These are phyloP conservation scores for Sphagnum magellanicum DNA, from an alignment of 228 moss, liverwort and hornwort species.

Conservation along the genomic window DNA sequence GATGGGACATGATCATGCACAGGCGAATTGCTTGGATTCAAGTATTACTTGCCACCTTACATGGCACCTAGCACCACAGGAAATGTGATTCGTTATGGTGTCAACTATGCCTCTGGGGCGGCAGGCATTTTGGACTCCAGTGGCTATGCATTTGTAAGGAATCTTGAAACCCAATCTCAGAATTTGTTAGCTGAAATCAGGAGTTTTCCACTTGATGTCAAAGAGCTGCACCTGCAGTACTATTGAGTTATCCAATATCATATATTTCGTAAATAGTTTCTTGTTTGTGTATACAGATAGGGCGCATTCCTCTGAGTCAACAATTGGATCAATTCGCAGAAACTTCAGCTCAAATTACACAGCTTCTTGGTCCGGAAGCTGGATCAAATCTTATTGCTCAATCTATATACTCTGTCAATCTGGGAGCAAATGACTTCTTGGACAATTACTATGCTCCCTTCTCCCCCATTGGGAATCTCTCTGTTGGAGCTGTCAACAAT, in stretches of 20 bases:
- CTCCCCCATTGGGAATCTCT: slow-evolving; percentile 28
- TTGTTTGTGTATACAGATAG: slow-evolving; percentile 11
- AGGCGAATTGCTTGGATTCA: slow-evolving; percentile 27
- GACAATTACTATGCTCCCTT: slow-evolving; percentile 42
- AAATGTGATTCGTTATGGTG: not conserved
- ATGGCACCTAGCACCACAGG: not conserved
- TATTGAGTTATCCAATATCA: not conserved
- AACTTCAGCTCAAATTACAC: slow-evolving; percentile 27
- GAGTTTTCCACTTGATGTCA: too few relatives aligned
- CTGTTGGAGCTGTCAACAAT: not conserved
- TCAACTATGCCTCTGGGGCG: not conserved
- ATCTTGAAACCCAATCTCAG: not conserved
- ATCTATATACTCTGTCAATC: slow-evolving; percentile 25
- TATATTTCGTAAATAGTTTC: not conserved
- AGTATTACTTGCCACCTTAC: slow-evolving; percentile 8
- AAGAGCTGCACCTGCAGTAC: not conserved
- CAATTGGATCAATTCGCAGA: slow-evolving; percentile 35
- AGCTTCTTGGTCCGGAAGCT: slow-evolving; percentile 18
- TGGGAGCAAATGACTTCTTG: slow-evolving; percentile 45
- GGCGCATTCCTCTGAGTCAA: slow-evolving; percentile 29
- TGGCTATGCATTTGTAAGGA: not conserved
- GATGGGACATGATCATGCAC: not conserved
- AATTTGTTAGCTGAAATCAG: too few relatives aligned
- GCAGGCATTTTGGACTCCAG: not conserved
- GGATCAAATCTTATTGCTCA: slow-evolving; percentile 13